Evolutionary conservation across 768 basidiomycete species (phyloP), one percentile per base, ranked within the genome.

Genomic region (Antrodiella citrinella): DNA sequence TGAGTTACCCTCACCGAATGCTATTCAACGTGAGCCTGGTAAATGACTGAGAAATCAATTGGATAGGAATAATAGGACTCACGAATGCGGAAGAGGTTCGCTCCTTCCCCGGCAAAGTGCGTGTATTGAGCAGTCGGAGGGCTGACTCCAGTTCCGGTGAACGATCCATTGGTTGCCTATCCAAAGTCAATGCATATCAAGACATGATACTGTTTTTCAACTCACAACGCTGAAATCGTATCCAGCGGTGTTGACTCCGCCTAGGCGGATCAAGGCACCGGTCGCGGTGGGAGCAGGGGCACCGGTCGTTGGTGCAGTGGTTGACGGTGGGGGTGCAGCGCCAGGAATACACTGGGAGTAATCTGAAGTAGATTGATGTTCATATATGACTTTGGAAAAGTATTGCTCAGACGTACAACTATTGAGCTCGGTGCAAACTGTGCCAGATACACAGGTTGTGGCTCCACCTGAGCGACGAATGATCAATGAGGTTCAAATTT

Each of bases 161-260:
- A 75, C 45, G 72, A 74, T 4, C 73, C 74, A 51, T 76, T 65
- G 0, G 73, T 75, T 5, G 60, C 58, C 68, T 72, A 25, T 45
- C 26, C 19, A 15, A 35, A 48, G 12, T 18, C 26, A 30, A n/a
- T 47, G 26, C n/a, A 20, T 41, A 38, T 41, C n/a, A 12, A 40
- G 5, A 11, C 26, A 26, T 30, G 10, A 4, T 2, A 15, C 12
- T 21, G 5, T 3, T 25, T 12, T 19, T 4, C 1, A 12, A 55
- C 70, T 47, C 54, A 72, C 70, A 11, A 71, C 71, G 21, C 61
- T 66, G 60, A 75, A 74, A 55, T 74, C 73, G 52, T 69, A 74
- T 9, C 74, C 73, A 45, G 73, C 73, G 30, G 70, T 72, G 59
- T 77, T 77, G 3, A 77, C 74, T 53, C 75, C 75, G 4, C 73